Base-by-base conservation (phyloP, 805 yeast genomes). In the Kregervanrija pseudodelftensis region DNA sequence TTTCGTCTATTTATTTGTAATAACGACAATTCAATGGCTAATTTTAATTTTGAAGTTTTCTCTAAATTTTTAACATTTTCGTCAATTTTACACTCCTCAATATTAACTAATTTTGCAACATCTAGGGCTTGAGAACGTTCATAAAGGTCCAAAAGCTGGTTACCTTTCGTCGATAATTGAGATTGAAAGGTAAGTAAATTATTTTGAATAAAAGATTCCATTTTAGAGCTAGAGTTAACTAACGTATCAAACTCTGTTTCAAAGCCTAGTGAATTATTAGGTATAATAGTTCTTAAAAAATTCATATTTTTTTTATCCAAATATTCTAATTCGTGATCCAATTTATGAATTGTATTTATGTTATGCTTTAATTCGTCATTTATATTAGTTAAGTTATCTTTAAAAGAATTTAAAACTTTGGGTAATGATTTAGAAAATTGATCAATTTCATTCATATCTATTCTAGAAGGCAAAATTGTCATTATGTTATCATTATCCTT, bases 51-150 rank as follows among this genome's bases (percentile, higher is more conserved):
- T 11, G 42, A n/a, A 7, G 8, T 22, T 22, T 22, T 22, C 8
- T 22, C 28, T 5, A 8, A 22, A 22, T 22, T 5, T 22, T 3
- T 44, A 47, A 7, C 28, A 22, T 22, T 22, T 22, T 22, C 28
- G 8, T 45, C 14, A 39, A 56, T 56, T 37, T 53, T 47, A 8
- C 51, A 48, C 46, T 65, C 87, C 50, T 79, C 80, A 37, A 66
- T 70, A 47, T 80, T 78, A 0, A 78, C 86, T 14, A 75, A 51
- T 45, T 74, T 69, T 0, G 85, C 86, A 48, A 79, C 56, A 49
- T 72, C 73, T 52, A 78, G 62, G 1, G 87, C 80, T 57, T 83
- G 90, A 1, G 81, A 68, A 42, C 85, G 71, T 58, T 83, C 90
- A 31, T 56, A 54, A 17, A 62, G 40, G 40, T 65, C 67, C 11